Base-by-base conservation (phyloP, 2,329 filamentous ascomycete genomes). In the Colletotrichum incanum region DNA sequence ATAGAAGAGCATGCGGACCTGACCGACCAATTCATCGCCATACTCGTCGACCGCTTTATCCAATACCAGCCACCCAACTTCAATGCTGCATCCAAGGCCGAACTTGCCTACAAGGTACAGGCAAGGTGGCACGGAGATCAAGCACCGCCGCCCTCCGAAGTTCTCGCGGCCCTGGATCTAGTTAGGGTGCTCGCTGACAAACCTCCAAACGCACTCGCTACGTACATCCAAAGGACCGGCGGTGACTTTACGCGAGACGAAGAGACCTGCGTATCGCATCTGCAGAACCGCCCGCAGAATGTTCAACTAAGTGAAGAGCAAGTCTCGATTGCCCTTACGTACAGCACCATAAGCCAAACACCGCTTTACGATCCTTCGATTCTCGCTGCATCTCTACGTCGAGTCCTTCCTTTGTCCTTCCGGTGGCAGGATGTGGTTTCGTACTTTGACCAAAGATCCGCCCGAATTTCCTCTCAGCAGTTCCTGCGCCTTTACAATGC, bases 61-160 rank as follows among this genome's bases (percentile, higher is more conserved):
- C 92, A 96, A 81, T 92, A 95, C 76, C 94, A 95, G 63, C 94
- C 95, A 39, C 93, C 93, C 34, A 94, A 93, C 80, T 97, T 97
- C 85, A 94, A 93, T 77, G 91, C 94, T 66, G 88, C 92, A 65
- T 92, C 90, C 69, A 91, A 93, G 78, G 87, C 92, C 74, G 93
- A 95, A 78, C 87, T 93, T 18, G 87, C 88, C 69, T 87, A 90
- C 78, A 93, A 91, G 74, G 87, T 92, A 69, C 88, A 88, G 77
- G 87, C 92, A 68, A 90, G 94, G 76, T 97, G 94, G 80, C 87
- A 86, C 69, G 83, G 88, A 63, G 91, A 93, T 73, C 84, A 90
- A 66, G 85, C 88, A n/a, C 72, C 72, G 20, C 85, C 91, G n/a
- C 93, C 94, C 1, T 88, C 90, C 45, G 89, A 93, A 74, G 88